These are phyloP conservation scores for Podaxis rugospora DNA, from an alignment of 768 basidiomycete species.

Conservation along the genomic window DNA sequence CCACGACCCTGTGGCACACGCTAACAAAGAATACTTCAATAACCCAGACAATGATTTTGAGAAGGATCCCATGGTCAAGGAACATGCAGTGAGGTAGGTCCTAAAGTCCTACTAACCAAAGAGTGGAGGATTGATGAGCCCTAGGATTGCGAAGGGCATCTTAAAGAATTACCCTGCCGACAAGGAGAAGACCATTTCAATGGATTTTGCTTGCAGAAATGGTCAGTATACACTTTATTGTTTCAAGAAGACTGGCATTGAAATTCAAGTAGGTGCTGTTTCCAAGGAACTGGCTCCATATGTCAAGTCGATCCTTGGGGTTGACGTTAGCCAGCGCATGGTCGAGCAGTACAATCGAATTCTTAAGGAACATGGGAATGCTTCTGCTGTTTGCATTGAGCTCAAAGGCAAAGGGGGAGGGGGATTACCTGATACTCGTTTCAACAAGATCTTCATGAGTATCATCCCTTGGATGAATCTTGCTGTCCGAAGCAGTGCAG, in stretches of 20 bases:
- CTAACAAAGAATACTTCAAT: not conserved
- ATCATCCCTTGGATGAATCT: too few species aligned
- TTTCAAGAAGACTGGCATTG: not conserved
- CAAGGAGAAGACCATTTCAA: conserved; percentile 17
- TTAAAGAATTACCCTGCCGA: not conserved
- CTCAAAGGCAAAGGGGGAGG: conserved; percentile 28
- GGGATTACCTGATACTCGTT: not conserved
- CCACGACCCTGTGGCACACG: not conserved
- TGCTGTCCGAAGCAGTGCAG: too few species aligned
- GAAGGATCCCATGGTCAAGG: not conserved
- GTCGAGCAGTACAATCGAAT: conserved; percentile 55
- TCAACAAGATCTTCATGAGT: not conserved
- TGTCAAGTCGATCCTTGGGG: conserved; percentile 54
- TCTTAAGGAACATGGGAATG: conserved; percentile 46
- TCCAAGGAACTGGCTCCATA: conserved; percentile 45
- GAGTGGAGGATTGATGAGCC: not conserved
- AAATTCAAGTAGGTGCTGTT: not conserved
- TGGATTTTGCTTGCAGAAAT: not conserved
- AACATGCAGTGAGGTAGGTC: not conserved
- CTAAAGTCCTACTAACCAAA: not conserved
- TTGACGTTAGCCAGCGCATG: conserved; percentile 64
- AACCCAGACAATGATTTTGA: not conserved
- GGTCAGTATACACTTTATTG: not conserved
- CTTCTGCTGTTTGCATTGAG: conserved; percentile 47
- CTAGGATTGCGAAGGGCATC: not conserved